Evolutionary conservation across 306 rosid species (phyloP).

Genomic region (Rosa chinensis): DNA sequence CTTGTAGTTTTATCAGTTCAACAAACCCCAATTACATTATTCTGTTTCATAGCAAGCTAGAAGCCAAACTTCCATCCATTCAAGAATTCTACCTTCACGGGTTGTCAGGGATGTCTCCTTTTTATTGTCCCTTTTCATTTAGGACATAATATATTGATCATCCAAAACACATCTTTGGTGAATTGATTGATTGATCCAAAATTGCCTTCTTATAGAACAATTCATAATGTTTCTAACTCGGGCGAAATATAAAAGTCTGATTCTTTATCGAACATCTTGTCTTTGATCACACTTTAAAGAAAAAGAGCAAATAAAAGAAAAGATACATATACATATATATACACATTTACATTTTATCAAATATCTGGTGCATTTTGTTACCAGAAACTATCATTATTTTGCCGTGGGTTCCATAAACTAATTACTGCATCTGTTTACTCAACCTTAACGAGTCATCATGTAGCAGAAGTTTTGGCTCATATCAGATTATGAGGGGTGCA

Average conservation of each 20-base stretch:
- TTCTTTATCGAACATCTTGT: too few relatives aligned
- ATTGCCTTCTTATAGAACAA: background rate
- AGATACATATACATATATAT: too few relatives aligned
- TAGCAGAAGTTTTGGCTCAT: background rate
- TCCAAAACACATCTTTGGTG: background rate
- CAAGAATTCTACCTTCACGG: slow-evolving; percentile 3
- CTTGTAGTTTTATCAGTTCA: background rate
- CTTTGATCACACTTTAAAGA: too few relatives aligned
- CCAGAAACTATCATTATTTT: too few relatives aligned
- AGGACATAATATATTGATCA: background rate
- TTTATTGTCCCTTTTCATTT: background rate
- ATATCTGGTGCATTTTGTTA: too few relatives aligned
- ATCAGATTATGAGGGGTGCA: background rate
- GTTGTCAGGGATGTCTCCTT: background rate
- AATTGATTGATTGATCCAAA: background rate
- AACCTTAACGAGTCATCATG: too few relatives aligned
- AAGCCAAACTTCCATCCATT: background rate
- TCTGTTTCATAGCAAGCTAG: background rate
- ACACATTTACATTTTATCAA: too few relatives aligned
- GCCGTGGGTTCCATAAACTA: background rate
- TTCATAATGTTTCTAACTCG: background rate
- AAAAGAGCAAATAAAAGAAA: too few relatives aligned
- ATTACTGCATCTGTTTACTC: background rate
- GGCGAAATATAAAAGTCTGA: too few relatives aligned
- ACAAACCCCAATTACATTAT: background rate